Conservation (phyloP, 2,329 filamentous ascomycete species). For the Fusarium drepaniforme region DNA sequence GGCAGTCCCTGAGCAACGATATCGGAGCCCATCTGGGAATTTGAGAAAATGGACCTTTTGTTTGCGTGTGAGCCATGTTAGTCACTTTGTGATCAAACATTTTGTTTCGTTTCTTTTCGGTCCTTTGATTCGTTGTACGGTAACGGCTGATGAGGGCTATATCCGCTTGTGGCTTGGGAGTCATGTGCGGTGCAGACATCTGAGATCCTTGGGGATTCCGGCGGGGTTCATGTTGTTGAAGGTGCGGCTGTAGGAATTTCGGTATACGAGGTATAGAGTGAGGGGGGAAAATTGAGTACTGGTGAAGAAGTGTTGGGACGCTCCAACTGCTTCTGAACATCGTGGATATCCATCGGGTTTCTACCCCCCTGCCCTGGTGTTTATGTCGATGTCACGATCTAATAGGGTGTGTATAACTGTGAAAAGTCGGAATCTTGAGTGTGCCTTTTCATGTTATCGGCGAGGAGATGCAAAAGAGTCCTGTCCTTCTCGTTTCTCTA, state of each 20-base stretch:
- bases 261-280: neutral
- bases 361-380: too few relatives aligned
- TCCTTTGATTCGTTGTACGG: neutral
- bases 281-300: neutral
- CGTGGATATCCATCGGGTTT: too few relatives aligned
- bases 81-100: neutral
- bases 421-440: too few relatives aligned
- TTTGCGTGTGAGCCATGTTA: neutral
- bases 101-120: neutral
- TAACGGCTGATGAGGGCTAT: neutral
- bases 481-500: too few relatives aligned
- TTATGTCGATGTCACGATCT: too few relatives aligned
- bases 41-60: neutral
- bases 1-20: neutral
- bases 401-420: too few relatives aligned
- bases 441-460: too few relatives aligned
- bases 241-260: neutral
- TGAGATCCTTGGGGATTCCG: neutral
- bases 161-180: neutral
- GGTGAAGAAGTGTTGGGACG: too few relatives aligned
- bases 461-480: too few relatives aligned
- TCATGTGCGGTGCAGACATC: neutral
- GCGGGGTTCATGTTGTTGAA: neutral
- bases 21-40: neutral
- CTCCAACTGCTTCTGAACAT: neutral